These are phyloP conservation scores for Lactarius indigo DNA, from an alignment of 768 basidiomycete genomes.

Conservation along the genomic window DNA sequence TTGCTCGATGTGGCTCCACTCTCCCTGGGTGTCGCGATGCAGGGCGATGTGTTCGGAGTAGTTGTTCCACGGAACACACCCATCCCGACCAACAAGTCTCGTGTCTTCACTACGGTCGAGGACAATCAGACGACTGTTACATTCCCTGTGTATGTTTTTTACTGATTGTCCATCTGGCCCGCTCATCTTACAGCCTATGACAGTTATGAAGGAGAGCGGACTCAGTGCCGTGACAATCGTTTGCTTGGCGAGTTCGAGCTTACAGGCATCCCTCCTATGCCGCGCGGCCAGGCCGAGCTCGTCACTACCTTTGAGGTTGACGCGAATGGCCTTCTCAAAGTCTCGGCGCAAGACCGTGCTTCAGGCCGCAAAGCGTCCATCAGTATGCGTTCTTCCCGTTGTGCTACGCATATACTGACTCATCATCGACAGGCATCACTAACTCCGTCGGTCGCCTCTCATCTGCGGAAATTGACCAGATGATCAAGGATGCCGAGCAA, in stretches of 20 bases:
- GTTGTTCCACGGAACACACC: slow-evolving; percentile 99
- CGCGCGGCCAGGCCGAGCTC: slow-evolving; percentile 97
- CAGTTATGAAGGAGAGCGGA: slow-evolving; percentile 98
- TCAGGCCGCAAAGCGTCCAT: slow-evolving; percentile 99
- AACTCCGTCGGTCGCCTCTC: slow-evolving; percentile 99
- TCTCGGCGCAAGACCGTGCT: slow-evolving; percentile 96
- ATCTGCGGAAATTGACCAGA: slow-evolving; percentile 96
- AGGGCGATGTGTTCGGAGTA: slow-evolving; percentile 99
- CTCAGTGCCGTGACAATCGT: slow-evolving; percentile 99
- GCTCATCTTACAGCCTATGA: slow-evolving; percentile 20
- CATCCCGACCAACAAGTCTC: slow-evolving; percentile 98
- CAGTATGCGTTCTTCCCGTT: slow-evolving; percentile 49
- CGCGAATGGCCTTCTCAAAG: slow-evolving; percentile 98
- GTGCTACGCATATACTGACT: slow-evolving; percentile 19
- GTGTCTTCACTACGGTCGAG: slow-evolving; percentile 99
- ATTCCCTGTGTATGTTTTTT: slow-evolving; percentile 83
- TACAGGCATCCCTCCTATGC: slow-evolving; percentile 98
- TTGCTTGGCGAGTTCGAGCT: slow-evolving; percentile 99
- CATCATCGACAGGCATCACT: slow-evolving; percentile 66
- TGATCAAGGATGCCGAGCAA: slow-evolving; percentile 99
- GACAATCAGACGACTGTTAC: slow-evolving; percentile 99
- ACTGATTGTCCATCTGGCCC: not conserved
- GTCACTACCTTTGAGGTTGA: slow-evolving; percentile 99
- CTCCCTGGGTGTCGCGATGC: slow-evolving; percentile 99
- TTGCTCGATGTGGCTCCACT: slow-evolving; percentile 98